Conservation (phyloP, 2,329 filamentous ascomycete genomes). For the Pseudocercospora fijiensis region DNA sequence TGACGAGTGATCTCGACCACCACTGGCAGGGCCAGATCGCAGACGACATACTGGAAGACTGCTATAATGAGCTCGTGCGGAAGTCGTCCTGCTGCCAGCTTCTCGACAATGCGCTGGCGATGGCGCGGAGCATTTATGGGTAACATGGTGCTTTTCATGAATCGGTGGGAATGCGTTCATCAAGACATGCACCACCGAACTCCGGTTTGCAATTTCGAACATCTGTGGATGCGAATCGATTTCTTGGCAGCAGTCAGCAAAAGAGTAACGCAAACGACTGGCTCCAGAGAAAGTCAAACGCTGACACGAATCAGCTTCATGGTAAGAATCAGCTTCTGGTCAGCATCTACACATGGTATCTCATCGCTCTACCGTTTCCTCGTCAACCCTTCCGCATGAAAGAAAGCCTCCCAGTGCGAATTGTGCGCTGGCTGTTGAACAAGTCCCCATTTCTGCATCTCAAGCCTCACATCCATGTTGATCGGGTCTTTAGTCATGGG, state of each 20-base stretch:
- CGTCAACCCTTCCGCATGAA: conserved; percentile 17
- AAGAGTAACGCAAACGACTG: background rate
- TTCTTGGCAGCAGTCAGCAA: background rate
- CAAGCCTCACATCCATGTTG: conserved; percentile 29
- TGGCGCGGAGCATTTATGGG: background rate
- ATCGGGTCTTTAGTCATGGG: conserved; percentile 28
- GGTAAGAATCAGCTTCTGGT: background rate
- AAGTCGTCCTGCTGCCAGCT: background rate
- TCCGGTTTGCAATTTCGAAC: background rate
- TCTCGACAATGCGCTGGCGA: background rate
- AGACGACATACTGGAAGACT: background rate
- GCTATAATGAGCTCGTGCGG: background rate
- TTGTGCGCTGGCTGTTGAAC: conserved; percentile 29
- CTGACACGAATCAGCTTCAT: background rate
- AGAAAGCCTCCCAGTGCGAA: conserved; percentile 26
- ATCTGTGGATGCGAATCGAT: background rate
- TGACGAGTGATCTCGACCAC: background rate
- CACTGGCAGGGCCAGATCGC: background rate
- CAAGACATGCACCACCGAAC: background rate
- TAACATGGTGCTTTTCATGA: background rate
- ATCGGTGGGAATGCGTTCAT: background rate
- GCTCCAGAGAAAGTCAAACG: background rate
- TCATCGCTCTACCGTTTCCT: background rate
- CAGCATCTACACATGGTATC: background rate
- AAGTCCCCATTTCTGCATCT: conserved; percentile 35